Base-by-base conservation (phyloP, 2,329 filamentous ascomycete species). In the Sphaceloma murrayae region DNA sequence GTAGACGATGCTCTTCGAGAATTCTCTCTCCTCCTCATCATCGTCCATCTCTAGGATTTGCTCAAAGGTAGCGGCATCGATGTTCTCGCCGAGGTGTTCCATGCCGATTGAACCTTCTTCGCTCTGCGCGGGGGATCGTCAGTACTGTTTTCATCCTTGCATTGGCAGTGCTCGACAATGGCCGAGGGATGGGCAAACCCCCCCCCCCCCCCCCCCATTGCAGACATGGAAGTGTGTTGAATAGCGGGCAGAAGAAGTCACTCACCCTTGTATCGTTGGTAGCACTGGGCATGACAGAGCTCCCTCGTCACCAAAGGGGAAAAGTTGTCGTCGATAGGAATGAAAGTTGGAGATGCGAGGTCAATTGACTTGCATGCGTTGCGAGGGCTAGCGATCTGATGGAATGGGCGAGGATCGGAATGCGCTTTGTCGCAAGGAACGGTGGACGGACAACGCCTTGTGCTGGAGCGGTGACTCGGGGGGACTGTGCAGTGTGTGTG, bases 1-100 rank as follows among this genome's bases (percentile, higher is more conserved):
- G 59, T 78, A 82, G 38, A 96, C 88, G 53, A 98, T 88, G 49
- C 82, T 81, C 56, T 73, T 77, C 67, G 84, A 93, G 71, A 96
- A 96, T 38, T 94, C 86, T 55, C 80, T 75, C 51, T 89, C 83
- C 8, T 80, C 77, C 53, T 85, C 82, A 52, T 85, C 83, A 52
- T 96, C 91, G 62, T 98, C 91, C 89, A 98, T 95, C 65, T 96
- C 91, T 51, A 96, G 77, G 61, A 98, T 96, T 70, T 96, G 91
- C 56, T 81, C 79, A 57, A 98, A 98, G 46, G 87, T 94, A 45
- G 65, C 62, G 49, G 71, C 67, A 62, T 96, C 89, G 64, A 98
- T 80, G 59, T 73, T 73, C 52, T 91, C 83, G 48, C 77, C 79
- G 52, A 86, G 76, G 48, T 84, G 76, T 48, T 72, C 69, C 56